phyloP scores from a whole-genome alignment of 164 flowering plant genomes.

The Vitis labrusca region DNA sequence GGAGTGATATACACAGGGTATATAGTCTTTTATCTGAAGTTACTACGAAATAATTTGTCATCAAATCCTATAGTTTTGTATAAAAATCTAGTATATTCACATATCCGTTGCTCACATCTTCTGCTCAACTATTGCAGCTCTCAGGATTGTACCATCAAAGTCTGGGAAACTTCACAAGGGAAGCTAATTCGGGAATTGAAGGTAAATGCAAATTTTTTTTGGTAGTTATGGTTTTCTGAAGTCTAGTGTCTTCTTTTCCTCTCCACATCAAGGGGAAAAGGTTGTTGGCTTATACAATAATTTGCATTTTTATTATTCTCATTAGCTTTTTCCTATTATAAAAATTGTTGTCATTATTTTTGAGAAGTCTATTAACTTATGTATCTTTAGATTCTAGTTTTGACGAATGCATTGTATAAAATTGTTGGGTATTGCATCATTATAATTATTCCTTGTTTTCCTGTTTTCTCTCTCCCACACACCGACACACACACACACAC shows the following conservation, averaged over 20 bases:
- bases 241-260: neutral
- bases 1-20: no score
- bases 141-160: constrained; percentile 90
- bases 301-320: no score
- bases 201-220: constrained; percentile 39
- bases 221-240: neutral
- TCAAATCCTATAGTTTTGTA: neutral
- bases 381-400: no score
- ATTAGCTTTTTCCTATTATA: no score
- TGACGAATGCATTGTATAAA: no score
- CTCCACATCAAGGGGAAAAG: no score
- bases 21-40: no score
- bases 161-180: constrained; percentile 94
- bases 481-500: no score
- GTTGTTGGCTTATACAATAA: no score
- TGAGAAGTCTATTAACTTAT: no score
- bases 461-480: neutral
- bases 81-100: neutral
- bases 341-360: no score
- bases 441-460: neutral
- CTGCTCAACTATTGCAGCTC: constrained; percentile 54
- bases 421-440: no score
- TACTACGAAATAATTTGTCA: neutral
- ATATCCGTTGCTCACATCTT: neutral
- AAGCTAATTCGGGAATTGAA: constrained; percentile 89